These are phyloP conservation scores for Sporothrix dimorphospora DNA, from an alignment of 2,329 filamentous ascomycete genomes.

Conservation along the genomic window DNA sequence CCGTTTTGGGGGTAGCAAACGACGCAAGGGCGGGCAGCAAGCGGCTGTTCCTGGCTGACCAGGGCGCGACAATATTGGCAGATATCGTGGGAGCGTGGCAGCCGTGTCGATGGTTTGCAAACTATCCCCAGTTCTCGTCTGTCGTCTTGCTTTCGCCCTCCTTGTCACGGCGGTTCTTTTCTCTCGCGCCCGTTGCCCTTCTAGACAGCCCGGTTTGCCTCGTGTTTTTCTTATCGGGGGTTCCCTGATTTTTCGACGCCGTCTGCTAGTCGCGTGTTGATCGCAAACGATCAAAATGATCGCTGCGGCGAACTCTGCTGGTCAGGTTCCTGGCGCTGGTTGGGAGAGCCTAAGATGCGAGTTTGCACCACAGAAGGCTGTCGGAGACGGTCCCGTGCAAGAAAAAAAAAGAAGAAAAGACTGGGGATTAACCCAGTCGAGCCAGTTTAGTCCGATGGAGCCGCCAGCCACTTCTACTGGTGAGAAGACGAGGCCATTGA, in stretches of 20 bases:
- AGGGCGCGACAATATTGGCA: neutral
- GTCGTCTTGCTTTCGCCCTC: neutral
- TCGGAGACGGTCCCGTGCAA: neutral
- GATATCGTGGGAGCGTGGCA: neutral
- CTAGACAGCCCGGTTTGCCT: neutral
- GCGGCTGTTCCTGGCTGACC: slow-evolving; percentile 18
- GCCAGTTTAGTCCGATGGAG: slow-evolving; percentile 20
- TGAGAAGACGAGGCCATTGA: neutral
- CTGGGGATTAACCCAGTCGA: neutral
- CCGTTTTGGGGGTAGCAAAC: slow-evolving; percentile 5
- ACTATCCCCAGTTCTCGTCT: neutral
- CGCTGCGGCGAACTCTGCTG: slow-evolving; percentile 5
- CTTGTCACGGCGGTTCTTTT: neutral
- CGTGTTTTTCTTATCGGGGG: neutral
- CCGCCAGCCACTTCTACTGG: neutral
- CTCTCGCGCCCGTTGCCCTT: neutral
- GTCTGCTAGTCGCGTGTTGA: slow-evolving; percentile 12
- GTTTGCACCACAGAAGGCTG: neutral
- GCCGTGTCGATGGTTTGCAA: neutral
- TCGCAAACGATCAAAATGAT: slow-evolving; percentile 11
- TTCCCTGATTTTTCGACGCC: slow-evolving; percentile 2
- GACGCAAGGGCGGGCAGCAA: slow-evolving; percentile 14
- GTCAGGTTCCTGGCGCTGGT: slow-evolving; percentile 8
- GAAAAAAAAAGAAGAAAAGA: neutral
- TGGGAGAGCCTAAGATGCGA: neutral